Percentiles rank a stretch among this genome's conserved stretches.
Evolutionary conservation across 345 rosid genomes (phyloP).

Genomic region (Orychophragmus violaceus): DNA sequence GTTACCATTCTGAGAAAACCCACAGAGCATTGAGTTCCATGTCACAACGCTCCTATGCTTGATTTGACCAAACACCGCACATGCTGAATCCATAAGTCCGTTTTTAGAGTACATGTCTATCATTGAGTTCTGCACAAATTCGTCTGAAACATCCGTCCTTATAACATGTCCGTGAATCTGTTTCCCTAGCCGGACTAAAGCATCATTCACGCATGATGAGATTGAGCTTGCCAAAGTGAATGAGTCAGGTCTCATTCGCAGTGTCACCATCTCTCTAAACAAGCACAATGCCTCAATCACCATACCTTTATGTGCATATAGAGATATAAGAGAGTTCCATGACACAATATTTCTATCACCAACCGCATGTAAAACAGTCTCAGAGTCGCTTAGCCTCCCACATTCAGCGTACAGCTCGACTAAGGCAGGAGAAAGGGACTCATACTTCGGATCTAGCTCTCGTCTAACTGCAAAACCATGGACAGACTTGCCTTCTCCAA

Average conservation of each 20-base stretch:
- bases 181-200: conserved; percentile 45
- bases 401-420: conserved; percentile 63
- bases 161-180: conserved; percentile 62
- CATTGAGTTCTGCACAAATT: conserved; percentile 51
- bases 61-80: conserved; percentile 33
- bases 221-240: conserved; percentile 64
- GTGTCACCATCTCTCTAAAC: conserved; percentile 48
- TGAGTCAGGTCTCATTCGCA: conserved; percentile 51
- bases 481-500: conserved; percentile 62
- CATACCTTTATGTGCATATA: conserved; percentile 47
- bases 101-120: conserved; percentile 64
- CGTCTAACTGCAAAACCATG: conserved; percentile 57
- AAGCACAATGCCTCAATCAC: conserved; percentile 39
- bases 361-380: conserved; percentile 37
- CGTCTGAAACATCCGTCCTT: conserved; percentile 34
- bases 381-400: conserved; percentile 38
- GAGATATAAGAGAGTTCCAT: conserved; percentile 70
- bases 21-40: conserved; percentile 67
- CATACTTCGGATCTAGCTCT: conserved; percentile 32
- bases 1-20: conserved; percentile 54
- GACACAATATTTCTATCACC: conserved; percentile 49
- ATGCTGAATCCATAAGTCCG: conserved; percentile 44
- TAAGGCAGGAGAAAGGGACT: conserved; percentile 54
- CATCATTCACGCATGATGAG: conserved; percentile 54
- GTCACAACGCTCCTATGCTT: conserved; percentile 39